A percentile compares a stretch with the other conserved stretches of the same genome.
Evolutionary conservation across 2,329 filamentous ascomycete species (phyloP).

Genomic region (Apiospora rasikravindrae): DNA sequence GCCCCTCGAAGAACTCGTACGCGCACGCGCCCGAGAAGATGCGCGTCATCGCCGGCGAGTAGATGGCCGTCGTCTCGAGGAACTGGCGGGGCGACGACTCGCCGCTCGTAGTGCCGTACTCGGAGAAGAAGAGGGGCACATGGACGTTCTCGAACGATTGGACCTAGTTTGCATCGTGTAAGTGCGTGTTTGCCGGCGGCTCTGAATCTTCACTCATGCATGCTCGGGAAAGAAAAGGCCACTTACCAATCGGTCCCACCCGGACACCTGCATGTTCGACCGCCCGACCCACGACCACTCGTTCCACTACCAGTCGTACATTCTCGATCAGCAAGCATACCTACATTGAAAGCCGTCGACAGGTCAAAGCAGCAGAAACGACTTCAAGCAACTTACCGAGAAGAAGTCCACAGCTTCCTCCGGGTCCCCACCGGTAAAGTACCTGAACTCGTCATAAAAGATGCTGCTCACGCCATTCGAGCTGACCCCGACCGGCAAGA

Average conservation of each 20-base stretch:
- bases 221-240: too few species aligned
- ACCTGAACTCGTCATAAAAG: conserved; percentile 13
- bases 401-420: conserved; percentile 29
- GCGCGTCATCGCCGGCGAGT: conserved; percentile 58
- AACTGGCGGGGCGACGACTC: conserved; percentile 59
- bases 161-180: conserved; percentile 16
- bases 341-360: too few species aligned
- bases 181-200: neutral
- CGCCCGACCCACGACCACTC: conserved; percentile 24
- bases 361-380: too few species aligned
- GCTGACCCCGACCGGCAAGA: conserved; percentile 29
- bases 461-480: conserved; percentile 8
- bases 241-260: conserved; percentile 22
- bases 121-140: conserved; percentile 62
- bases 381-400: conserved; percentile 29
- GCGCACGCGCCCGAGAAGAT: conserved; percentile 64
- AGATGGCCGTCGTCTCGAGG: conserved; percentile 61
- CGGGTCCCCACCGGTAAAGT: neutral
- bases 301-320: conserved; percentile 25
- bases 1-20: conserved; percentile 65
- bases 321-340: neutral
- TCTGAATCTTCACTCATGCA: too few species aligned
- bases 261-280: conserved; percentile 21
- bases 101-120: conserved; percentile 69
- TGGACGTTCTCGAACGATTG: conserved; percentile 21